Evolutionary conservation across 768 basidiomycete genomes (phyloP).

Genomic region (Amanita exitialis): DNA sequence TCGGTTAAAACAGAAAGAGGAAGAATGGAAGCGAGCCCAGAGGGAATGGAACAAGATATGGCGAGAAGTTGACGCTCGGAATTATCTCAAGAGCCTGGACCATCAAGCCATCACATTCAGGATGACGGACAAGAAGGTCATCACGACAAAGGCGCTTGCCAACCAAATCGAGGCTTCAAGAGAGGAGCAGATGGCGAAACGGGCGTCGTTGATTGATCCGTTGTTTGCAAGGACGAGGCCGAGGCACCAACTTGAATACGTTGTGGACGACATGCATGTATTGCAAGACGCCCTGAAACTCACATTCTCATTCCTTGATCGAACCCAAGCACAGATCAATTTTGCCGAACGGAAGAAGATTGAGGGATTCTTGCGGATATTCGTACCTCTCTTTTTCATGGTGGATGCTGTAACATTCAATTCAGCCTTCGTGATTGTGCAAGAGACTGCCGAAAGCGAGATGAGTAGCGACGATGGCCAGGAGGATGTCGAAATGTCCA

Average conservation of each 20-base stretch:
- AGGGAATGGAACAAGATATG: slow-evolving; percentile 99
- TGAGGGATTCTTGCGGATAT: slow-evolving; percentile 71
- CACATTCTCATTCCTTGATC: slow-evolving; percentile 83
- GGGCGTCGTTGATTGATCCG: slow-evolving; percentile 50
- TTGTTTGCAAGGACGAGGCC: slow-evolving; percentile 53
- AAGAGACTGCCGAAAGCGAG: slow-evolving; percentile 47
- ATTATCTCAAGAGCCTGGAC: slow-evolving; percentile 89
- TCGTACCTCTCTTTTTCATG: slow-evolving; percentile 71
- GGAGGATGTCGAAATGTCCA: slow-evolving; percentile 28
- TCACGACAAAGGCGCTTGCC: slow-evolving; percentile 66
- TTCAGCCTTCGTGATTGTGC: slow-evolving; percentile 51
- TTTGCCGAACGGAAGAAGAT: slow-evolving; percentile 69
- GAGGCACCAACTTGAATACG: slow-evolving; percentile 72
- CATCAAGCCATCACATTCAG: slow-evolving; percentile 91
- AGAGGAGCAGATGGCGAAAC: slow-evolving; percentile 72
- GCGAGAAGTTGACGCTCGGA: slow-evolving; percentile 92
- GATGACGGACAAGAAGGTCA: slow-evolving; percentile 77
- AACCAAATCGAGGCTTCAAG: slow-evolving; percentile 78
- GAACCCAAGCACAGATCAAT: slow-evolving; percentile 68
- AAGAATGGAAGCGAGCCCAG: slow-evolving; percentile 97
- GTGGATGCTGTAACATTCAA: slow-evolving; percentile 64
- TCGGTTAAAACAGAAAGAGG: slow-evolving; percentile 92
- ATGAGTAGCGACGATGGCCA: slow-evolving; percentile 39
- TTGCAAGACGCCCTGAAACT: slow-evolving; percentile 86
- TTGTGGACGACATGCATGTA: slow-evolving; percentile 62